Conservation (phyloP, 2,329 filamentous ascomycete species). For the Trichoderma sp. region DNA sequence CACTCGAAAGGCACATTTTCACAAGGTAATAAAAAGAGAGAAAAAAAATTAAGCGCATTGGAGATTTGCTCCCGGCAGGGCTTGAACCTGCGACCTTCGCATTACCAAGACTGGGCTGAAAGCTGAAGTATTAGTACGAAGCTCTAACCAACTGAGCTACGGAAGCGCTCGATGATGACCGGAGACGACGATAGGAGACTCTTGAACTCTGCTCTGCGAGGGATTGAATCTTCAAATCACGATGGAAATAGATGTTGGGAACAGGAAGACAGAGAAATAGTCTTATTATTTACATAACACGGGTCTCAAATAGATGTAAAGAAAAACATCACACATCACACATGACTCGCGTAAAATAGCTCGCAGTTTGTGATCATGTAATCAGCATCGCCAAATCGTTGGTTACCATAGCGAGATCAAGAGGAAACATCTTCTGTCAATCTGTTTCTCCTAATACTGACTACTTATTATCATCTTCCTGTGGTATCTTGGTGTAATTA, state of each 20-base stretch:
- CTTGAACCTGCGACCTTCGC: conserved; percentile 16
- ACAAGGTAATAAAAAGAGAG: too few relatives aligned
- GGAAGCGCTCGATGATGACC: not conserved
- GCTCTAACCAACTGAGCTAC: not conserved
- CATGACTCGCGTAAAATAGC: not conserved
- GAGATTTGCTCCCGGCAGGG: conserved; percentile 9
- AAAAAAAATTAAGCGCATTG: not conserved
- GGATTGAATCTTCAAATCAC: not conserved
- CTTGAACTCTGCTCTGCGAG: not conserved
- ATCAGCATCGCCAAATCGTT: not conserved
- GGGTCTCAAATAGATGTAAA: too few relatives aligned
- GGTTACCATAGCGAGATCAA: not conserved
- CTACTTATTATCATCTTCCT: not conserved
- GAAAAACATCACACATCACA: too few relatives aligned
- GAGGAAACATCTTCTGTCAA: too few relatives aligned
- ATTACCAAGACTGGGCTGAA: not conserved
- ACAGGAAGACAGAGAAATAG: not conserved
- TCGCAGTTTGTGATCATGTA: not conserved
- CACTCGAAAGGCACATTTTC: too few relatives aligned
- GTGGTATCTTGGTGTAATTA: not conserved
- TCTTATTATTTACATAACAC: too few relatives aligned
- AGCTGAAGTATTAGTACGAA: conserved; percentile 6
- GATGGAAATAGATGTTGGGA: not conserved
- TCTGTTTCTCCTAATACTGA: rapidly evolving
- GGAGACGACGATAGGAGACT: not conserved